A percentile compares a stretch with the other conserved stretches of the same genome.
Evolutionary conservation across 768 basidiomycete genomes (phyloP).

Genomic region (Asterophora parasitica): DNA sequence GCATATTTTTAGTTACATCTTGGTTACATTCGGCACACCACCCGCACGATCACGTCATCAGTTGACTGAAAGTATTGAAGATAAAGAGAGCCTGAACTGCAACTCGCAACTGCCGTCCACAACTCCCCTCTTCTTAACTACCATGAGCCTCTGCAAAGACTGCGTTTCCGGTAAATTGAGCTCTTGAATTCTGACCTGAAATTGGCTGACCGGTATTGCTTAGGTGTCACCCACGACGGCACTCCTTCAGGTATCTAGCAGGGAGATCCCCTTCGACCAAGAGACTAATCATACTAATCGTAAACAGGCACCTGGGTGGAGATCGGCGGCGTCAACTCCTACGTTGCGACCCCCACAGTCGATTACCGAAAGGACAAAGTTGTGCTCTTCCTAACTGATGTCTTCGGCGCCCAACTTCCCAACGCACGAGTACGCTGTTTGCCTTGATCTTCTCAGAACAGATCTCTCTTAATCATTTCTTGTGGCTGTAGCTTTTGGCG

Average conservation of each 20-base stretch:
- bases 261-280: not conserved
- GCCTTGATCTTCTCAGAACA: not conserved
- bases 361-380: conserved; percentile 54
- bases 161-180: conserved; percentile 45
- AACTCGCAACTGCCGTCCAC: not conserved
- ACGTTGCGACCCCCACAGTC: conserved; percentile 47
- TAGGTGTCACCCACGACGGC: conserved; percentile 51
- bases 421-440: conserved; percentile 38
- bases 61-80: too few species aligned
- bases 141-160: conserved; percentile 38
- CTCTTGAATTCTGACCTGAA: not conserved
- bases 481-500: conserved; percentile 27
- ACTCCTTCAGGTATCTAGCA: conserved; percentile 34
- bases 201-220: not conserved
- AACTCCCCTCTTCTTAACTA: not conserved
- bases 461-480: not conserved
- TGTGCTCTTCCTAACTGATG: conserved; percentile 49
- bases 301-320: conserved; percentile 40
- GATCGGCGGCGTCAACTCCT: conserved; percentile 44
- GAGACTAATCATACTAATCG: conserved; percentile 6
- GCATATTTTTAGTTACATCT: too few species aligned
- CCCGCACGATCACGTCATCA: too few species aligned
- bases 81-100: not conserved
- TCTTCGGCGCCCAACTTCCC: conserved; percentile 43
- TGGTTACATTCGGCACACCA: too few species aligned